These are phyloP conservation scores for Zygotorulaspora mrakii DNA, from an alignment of 1,139 yeast species.

Conservation along the genomic window DNA sequence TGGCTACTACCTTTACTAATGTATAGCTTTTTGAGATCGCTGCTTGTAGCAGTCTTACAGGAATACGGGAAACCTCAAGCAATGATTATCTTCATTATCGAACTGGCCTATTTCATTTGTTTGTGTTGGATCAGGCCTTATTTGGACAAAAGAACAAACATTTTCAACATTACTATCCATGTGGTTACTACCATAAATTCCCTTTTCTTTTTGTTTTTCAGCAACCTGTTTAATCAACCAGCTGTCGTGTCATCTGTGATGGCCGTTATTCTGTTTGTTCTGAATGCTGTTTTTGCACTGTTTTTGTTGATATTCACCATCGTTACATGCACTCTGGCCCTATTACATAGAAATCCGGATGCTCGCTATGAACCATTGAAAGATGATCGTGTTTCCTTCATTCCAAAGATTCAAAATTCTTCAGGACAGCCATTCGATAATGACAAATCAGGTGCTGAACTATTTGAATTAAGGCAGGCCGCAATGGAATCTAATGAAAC, in stretches of 20 bases:
- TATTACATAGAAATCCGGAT: slow-evolving; percentile 88
- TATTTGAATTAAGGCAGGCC: slow-evolving; percentile 83
- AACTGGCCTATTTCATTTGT: slow-evolving; percentile 60
- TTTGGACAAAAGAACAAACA: slow-evolving; percentile 92
- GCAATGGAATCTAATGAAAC: slow-evolving; percentile 76
- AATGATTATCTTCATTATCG: slow-evolving; percentile 68
- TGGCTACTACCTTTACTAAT: slow-evolving; percentile 63
- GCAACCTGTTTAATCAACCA: slow-evolving; percentile 79
- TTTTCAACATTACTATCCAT: slow-evolving; percentile 81
- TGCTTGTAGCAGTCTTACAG: slow-evolving; percentile 86
- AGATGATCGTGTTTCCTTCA: slow-evolving; percentile 92
- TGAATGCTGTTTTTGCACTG: slow-evolving; percentile 86
- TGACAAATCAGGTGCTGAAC: slow-evolving; percentile 62
- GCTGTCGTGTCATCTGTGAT: slow-evolving; percentile 83
- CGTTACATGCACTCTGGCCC: slow-evolving; percentile 79
- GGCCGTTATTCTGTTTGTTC: slow-evolving; percentile 86
- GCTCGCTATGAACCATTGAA: slow-evolving; percentile 94
- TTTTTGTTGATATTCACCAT: slow-evolving; percentile 79
- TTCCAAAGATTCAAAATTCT: slow-evolving; percentile 44
- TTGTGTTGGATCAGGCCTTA: slow-evolving; percentile 77
- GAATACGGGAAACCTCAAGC: slow-evolving; percentile 76
- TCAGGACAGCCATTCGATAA: slow-evolving; percentile 34
- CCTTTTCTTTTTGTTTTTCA: slow-evolving; percentile 82
- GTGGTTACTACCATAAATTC: slow-evolving; percentile 78
- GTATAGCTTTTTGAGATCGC: slow-evolving; percentile 69